phyloP scores from a whole-genome alignment of 2,329 filamentous ascomycete genomes.

The Hysterium pulicare region DNA sequence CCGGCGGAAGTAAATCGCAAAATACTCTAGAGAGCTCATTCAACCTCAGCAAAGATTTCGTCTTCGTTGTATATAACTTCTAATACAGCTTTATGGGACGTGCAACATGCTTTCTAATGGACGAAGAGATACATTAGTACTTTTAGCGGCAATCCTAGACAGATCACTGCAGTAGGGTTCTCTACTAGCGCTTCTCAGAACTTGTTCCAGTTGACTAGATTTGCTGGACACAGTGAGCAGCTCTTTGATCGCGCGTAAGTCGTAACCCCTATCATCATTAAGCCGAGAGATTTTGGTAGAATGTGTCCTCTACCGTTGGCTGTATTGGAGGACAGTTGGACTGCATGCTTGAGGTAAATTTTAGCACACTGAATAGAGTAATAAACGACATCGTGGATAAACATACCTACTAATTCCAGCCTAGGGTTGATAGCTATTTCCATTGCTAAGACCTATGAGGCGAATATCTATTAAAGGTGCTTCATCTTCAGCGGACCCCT shows the following conservation, averaged over 20 bases:
- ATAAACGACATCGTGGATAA: slow-evolving; percentile 18
- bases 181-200: slow-evolving; percentile 9
- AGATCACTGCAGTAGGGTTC: slow-evolving; percentile 6
- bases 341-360: slow-evolving; percentile 31
- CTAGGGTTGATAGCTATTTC: slow-evolving; percentile 36
- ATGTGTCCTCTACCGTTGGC: slow-evolving; percentile 29
- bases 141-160: neutral
- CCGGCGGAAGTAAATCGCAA: slow-evolving; percentile 26
- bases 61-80: slow-evolving; percentile 35
- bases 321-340: slow-evolving; percentile 25
- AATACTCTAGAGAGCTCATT: slow-evolving; percentile 36
- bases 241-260: slow-evolving; percentile 27
- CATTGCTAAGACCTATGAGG: slow-evolving; percentile 37
- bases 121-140: slow-evolving; percentile 2
- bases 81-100: slow-evolving; percentile 10
- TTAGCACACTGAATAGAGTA: slow-evolving; percentile 26
- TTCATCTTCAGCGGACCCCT: slow-evolving; percentile 37
- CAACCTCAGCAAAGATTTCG: slow-evolving; percentile 27
- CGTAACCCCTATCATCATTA: slow-evolving; percentile 30
- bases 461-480: slow-evolving; percentile 34
- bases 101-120: slow-evolving; percentile 5
- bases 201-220: slow-evolving; percentile 30
- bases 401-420: slow-evolving; percentile 36
- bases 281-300: slow-evolving; percentile 30
- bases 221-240: slow-evolving; percentile 30